phyloP scores from a whole-genome alignment of 1,284 basidiomycete species.

The Puccinia triticina region DNA sequence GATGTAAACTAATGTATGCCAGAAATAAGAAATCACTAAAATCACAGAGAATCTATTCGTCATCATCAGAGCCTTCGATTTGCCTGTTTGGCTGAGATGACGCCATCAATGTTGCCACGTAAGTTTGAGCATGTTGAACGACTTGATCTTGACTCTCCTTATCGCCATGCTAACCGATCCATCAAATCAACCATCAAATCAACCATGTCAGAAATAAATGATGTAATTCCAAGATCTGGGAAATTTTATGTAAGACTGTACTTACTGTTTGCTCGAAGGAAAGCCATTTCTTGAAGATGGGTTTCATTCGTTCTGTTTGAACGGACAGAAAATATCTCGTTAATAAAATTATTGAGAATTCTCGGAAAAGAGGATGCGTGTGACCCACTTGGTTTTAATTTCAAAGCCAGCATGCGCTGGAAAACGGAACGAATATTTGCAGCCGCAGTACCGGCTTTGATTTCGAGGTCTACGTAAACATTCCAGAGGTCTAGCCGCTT shows the following conservation, averaged over 20 bases:
- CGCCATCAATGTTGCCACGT: conserved; percentile 11
- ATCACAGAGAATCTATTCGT: not conserved
- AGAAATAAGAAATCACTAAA: too few relatives aligned
- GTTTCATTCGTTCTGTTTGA: conserved; percentile 64
- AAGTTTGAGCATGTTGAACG: conserved; percentile 77
- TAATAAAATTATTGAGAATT: not conserved
- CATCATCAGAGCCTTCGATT: not conserved
- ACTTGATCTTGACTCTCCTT: conserved; percentile 78
- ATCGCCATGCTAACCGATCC: conserved; percentile 70
- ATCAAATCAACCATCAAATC: conserved; percentile 10
- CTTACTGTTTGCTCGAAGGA: conserved; percentile 68
- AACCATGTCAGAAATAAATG: conserved; percentile 54
- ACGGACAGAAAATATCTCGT: not conserved
- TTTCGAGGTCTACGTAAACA: conserved; percentile 95
- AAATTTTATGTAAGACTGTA: not conserved
- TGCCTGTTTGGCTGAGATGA: not conserved
- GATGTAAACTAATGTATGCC: too few relatives aligned
- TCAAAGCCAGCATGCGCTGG: conserved; percentile 82
- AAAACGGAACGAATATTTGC: conserved; percentile 78
- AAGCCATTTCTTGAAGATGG: conserved; percentile 97
- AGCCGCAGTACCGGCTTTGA: conserved; percentile 64
- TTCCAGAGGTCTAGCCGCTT: conserved; percentile 96
- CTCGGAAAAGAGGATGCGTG: conserved; percentile 32
- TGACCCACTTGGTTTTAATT: conserved; percentile 84
- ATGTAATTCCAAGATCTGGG: not conserved